Conservation (phyloP, 202 grass and related monocot species). For the Musa balbisiana region DNA sequence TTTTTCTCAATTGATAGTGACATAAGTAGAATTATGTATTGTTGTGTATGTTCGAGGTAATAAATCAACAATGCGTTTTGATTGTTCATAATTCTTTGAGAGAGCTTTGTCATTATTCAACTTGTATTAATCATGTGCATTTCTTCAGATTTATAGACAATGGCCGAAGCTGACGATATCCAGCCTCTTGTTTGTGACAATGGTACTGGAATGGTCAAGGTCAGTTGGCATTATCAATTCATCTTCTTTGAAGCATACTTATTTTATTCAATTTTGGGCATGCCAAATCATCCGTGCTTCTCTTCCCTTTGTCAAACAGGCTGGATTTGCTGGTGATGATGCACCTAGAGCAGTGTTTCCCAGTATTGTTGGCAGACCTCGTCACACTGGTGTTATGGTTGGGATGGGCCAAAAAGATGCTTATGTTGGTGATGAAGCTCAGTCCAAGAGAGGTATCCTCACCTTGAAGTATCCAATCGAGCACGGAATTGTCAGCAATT, state of each 20-base stretch:
- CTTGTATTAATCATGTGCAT: background rate
- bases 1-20: too few relatives aligned
- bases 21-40: too few relatives aligned
- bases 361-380: conserved; percentile 12
- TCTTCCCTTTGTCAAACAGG: background rate
- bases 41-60: too few relatives aligned
- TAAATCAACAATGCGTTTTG: background rate
- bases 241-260: background rate
- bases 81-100: background rate
- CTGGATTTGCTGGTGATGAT: conserved; percentile 15
- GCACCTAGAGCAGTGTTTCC: conserved; percentile 11
- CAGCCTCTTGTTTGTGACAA: conserved; percentile 3
- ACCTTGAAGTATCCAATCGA: conserved; percentile 17
- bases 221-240: background rate
- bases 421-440: conserved; percentile 15
- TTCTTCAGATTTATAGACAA: background rate
- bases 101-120: background rate
- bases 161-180: conserved; percentile 2
- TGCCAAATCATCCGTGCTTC: background rate
- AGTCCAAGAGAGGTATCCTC: conserved; percentile 13
- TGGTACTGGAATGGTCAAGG: conserved; percentile 8
- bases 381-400: conserved; percentile 13
- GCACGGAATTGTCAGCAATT: conserved; percentile 14
- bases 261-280: background rate
- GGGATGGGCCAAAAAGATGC: conserved; percentile 15